phyloP scores from a whole-genome alignment of 192 early-diverging fungal species.

The Cladochytrium replicatum region DNA sequence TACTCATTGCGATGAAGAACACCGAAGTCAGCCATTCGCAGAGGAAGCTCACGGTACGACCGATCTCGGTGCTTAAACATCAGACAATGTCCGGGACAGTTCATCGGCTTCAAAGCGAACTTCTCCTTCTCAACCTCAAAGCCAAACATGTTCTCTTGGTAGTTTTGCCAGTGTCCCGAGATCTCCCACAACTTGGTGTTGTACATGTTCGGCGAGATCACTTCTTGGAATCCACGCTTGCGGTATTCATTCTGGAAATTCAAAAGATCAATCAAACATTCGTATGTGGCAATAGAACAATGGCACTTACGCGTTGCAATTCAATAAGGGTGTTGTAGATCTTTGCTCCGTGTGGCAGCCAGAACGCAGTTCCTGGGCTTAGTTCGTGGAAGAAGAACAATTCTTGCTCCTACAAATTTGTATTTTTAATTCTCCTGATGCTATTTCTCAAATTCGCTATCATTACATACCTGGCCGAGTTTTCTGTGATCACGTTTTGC shows the following conservation, averaged over 20 bases:
- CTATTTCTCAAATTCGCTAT: too few relatives aligned
- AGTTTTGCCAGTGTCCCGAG: conserved; percentile 93
- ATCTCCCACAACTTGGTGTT: conserved; percentile 95
- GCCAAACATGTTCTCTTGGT: conserved; percentile 94
- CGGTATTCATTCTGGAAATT: conserved; percentile 60
- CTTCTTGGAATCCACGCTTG: conserved; percentile 91
- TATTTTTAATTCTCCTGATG: too few relatives aligned
- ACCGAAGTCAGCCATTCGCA: conserved; percentile 96
- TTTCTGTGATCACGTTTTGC: conserved; percentile 93
- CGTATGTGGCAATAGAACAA: background rate
- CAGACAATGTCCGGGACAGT: conserved; percentile 97
- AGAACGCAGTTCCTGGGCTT: conserved; percentile 87
- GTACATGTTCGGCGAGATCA: conserved; percentile 97
- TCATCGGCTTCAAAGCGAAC: conserved; percentile 98
- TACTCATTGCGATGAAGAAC: conserved; percentile 84
- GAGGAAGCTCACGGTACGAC: conserved; percentile 90
- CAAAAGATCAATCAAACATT: too few relatives aligned
- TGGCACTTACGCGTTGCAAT: conserved; percentile 63
- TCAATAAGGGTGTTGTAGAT: conserved; percentile 94
- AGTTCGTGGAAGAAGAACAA: conserved; percentile 97
- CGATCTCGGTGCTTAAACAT: conserved; percentile 90
- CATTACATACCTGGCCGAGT: conserved; percentile 69
- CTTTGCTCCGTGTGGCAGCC: conserved; percentile 86
- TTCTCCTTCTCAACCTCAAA: conserved; percentile 94
- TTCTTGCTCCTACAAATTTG: conserved; percentile 69